These are phyloP conservation scores for Scenedesmus sp. DNA, from an alignment of 163 green algal genomes.

Conservation along the genomic window DNA sequence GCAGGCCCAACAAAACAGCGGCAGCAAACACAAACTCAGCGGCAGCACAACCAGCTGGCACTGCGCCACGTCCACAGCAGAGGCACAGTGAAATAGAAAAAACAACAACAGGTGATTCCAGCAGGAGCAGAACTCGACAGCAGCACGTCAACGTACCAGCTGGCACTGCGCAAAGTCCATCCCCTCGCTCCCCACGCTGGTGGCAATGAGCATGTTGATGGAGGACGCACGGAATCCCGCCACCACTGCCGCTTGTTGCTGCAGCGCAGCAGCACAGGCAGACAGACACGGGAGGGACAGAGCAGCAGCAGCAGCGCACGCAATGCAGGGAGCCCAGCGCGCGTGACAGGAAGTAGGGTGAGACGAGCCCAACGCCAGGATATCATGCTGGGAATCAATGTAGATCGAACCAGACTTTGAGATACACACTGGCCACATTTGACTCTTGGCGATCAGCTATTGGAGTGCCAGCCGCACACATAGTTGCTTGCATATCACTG, in stretches of 20 bases:
- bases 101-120: too few species aligned
- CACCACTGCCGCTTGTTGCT: slow-evolving; percentile 48
- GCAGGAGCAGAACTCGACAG: too few species aligned
- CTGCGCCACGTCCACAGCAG: background rate
- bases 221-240: slow-evolving; percentile 16
- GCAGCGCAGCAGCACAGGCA: background rate
- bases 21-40: background rate
- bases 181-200: slow-evolving; percentile 42
- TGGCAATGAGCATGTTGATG: slow-evolving; percentile 46
- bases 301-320: background rate
- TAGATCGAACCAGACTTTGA: too few species aligned
- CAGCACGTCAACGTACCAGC: background rate
- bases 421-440: too few species aligned
- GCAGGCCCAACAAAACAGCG: background rate
- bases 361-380: background rate
- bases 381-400: background rate
- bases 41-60: background rate
- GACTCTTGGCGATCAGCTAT: too few species aligned
- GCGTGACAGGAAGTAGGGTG: background rate
- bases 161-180: slow-evolving; percentile 53
- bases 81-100: background rate
- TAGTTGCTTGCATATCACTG: too few species aligned
- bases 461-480: too few species aligned
- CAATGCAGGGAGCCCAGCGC: too few species aligned
- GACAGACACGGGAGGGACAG: background rate